Evolutionary conservation across 1,284 basidiomycete species (phyloP), one percentile per base, ranked within the genome.

Genomic region (Heliocybe sulcata): DNA sequence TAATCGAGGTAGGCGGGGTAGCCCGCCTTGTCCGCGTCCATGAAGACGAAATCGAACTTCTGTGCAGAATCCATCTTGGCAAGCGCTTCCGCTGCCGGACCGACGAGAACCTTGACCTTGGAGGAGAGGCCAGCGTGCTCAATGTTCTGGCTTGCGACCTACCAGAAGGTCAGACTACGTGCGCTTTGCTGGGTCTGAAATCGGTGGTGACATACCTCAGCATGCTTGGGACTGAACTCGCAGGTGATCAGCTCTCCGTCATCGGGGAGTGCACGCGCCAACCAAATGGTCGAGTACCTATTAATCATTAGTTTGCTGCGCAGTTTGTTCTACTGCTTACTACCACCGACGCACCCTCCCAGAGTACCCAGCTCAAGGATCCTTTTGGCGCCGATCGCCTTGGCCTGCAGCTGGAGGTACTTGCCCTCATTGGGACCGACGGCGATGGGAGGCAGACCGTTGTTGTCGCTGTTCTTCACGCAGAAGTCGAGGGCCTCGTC

Each of bases 311-410:
- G n/a, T n/a, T n/a, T n/a, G n/a, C n/a, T n/a, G n/a, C n/a, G n/a
- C n/a, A n/a, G n/a, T n/a, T n/a, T n/a, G n/a, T n/a, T n/a, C n/a
- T n/a, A n/a, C n/a, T n/a, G n/a, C n/a, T n/a, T n/a, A n/a, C n/a
- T n/a, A n/a, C n/a, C n/a, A n/a, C n/a, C n/a, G 47, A 66, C 74
- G 53, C 61, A 82, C 80, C 81, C 82, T 61, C 80, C 83, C 2
- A 85, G 71, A 6, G 82, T 83, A 1, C 82, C 83, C 50, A 86
- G 74, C 60, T 85, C 82, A 33, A 85, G 65, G 22, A 82, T 71
- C 48, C 74, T 64, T 66, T 80, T 81, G 52, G 79, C 81, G 4
- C 69, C 61, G 54, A 79, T 70, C 0, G 78, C 74, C 27, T 68
- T 65, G 9, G 74, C 77, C 22, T 80, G 59, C 3, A 85, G 72